phyloP scores from a whole-genome alignment of 1,284 basidiomycete species.

The Moesziomyces antarcticus region DNA sequence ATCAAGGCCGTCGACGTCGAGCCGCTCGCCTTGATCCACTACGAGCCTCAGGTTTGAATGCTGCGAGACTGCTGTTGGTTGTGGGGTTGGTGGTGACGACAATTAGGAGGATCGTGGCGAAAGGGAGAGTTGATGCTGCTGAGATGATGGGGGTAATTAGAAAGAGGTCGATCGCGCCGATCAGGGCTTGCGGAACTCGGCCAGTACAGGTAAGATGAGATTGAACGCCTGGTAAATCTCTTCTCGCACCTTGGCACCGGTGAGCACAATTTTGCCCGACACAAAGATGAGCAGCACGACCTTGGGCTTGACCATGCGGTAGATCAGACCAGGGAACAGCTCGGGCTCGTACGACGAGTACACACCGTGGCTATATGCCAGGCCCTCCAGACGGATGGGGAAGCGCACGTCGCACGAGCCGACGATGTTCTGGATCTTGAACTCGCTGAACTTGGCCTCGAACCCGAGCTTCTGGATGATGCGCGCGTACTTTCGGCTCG shows the following conservation, averaged over 20 bases:
- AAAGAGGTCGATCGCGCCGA: constrained; percentile 5
- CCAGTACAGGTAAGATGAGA: constrained; percentile 82
- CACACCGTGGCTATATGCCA: constrained; percentile 97
- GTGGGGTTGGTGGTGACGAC: neutral
- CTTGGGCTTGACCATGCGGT: constrained; percentile 99
- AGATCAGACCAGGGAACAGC: constrained; percentile 99
- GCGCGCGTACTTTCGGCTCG: constrained; percentile 97
- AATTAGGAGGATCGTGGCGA: neutral
- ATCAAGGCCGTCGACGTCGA: constrained; percentile 16
- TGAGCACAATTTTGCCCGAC: constrained; percentile 98
- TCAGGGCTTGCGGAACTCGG: constrained; percentile 69
- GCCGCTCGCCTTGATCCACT: constrained; percentile 4
- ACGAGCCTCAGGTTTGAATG: constrained; percentile 11
- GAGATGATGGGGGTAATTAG: constrained; percentile 29
- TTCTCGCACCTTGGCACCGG: constrained; percentile 98
- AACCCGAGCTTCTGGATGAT: constrained; percentile 99
- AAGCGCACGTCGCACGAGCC: constrained; percentile 97
- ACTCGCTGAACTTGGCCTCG: constrained; percentile 98
- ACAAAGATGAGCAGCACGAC: constrained; percentile 99
- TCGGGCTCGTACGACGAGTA: constrained; percentile 98
- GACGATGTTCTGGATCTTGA: constrained; percentile 99
- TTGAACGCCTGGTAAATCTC: constrained; percentile 99
- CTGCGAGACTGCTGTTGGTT: constrained; percentile 49
- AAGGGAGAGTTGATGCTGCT: constrained; percentile 33
- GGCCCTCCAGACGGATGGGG: constrained; percentile 96